Evolutionary conservation across 164 flowering plant genomes (phyloP), one percentile per base, ranked within the genome.

Genomic region (Umbellularia californica): DNA sequence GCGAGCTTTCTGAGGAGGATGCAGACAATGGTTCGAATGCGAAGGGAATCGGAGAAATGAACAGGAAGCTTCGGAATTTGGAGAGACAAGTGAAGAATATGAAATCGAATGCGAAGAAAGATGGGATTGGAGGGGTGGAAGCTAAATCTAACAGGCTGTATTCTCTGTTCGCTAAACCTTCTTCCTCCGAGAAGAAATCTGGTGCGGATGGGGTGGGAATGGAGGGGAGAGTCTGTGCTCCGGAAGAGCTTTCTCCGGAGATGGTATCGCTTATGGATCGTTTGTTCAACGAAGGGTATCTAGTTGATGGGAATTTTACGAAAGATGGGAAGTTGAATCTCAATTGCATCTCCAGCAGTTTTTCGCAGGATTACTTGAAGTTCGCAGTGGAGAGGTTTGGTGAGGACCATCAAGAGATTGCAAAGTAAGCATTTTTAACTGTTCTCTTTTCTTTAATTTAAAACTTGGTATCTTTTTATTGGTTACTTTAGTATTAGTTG

Each of bases 321-420:
- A 76, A 70, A 13, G 58, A 72, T 30, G 80, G 73, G 33, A 41
- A 71, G 72, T 55, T 81, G 47, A 75, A 76, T 70, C 11, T 73
- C 17, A 67, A 75, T 67, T 65, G 73, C 50, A 69, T 76, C 19
- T 68, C 72, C 15, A 47, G 5, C n/a, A 6, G n/a, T 35, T 76
- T 62, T 73, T 68, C 78, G 0, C 77, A 62, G 6, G 72, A 50
- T 70, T 73, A 71, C 71, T 50, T 81, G 19, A 76, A 52, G 77
- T 73, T 17, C 64, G 77, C 75, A 3, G 79, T 77, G 19, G 81
- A 81, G 65, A 74, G 33, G 50, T 78, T 78, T 63, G 83, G 79
- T 19, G 50, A 24, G 28, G 81, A 78, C 27, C 83, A 78, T 69
- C 75, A 78, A 60, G 81, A 81, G 50, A 68, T 78, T 11, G 72